A percentile compares a stretch with the other conserved stretches of the same genome.
Conservation (phyloP, 805 yeast genomes). For the Saccharomyces paradoxus region DNA sequence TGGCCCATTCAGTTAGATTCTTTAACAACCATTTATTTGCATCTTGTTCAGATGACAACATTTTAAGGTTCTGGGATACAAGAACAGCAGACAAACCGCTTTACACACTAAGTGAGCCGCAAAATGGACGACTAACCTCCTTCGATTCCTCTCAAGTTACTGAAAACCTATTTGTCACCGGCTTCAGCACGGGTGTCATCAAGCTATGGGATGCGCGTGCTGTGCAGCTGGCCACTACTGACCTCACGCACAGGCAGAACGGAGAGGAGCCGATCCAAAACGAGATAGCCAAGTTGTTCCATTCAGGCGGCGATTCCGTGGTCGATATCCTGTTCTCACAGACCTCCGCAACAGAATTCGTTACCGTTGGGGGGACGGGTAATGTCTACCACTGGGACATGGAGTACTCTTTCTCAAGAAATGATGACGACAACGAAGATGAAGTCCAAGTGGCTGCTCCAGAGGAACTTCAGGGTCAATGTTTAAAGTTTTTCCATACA, state of each 20-base stretch:
- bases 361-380: conserved; percentile 28
- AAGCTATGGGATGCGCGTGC: conserved; percentile 31
- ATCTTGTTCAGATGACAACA: conserved; percentile 28
- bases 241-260: conserved; percentile 21
- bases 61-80: conserved; percentile 28
- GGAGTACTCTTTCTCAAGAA: conserved; percentile 35
- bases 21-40: conserved; percentile 27
- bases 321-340: conserved; percentile 26
- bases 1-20: conserved; percentile 26
- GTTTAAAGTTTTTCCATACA: conserved; percentile 16
- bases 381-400: conserved; percentile 31
- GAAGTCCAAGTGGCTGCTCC: conserved; percentile 34
- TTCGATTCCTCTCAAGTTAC: conserved; percentile 25
- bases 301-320: conserved; percentile 29
- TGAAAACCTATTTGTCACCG: conserved; percentile 26
- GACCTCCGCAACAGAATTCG: conserved; percentile 24
- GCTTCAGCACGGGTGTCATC: conserved; percentile 27
- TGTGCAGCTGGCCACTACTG: conserved; percentile 19
- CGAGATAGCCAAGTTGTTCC: conserved; percentile 22
- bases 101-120: conserved; percentile 19
- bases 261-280: conserved; percentile 24
- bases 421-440: conserved; percentile 38
- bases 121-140: conserved; percentile 24
- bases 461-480: conserved; percentile 14
- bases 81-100: conserved; percentile 24